Evolutionary conservation across 495 filamentous ascomycete species (phyloP), one percentile per base, ranked within the genome.

Genomic region (Schizothecium vesticola): DNA sequence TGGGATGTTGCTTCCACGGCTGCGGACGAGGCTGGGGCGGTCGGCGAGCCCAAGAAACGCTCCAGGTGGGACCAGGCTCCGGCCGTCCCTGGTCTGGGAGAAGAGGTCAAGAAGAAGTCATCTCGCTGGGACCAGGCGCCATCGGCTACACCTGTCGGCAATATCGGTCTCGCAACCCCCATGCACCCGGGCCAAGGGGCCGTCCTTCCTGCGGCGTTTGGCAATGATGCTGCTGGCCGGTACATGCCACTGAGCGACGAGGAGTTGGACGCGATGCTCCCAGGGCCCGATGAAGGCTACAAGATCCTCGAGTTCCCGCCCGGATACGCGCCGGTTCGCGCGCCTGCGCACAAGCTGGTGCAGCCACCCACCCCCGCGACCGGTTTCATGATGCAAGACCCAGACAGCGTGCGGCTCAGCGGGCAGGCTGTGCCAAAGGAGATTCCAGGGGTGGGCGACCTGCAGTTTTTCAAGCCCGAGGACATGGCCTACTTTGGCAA

Each of bases 401-500:
- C 94, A 2, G 93, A 94, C 69, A 93, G 87, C 73, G 87, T 87
- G 65, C 86, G 90, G 70, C 77, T 90, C 29, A 85, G 94, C 72
- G 92, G 94, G 67, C 97, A 97, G 79, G 90, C 94, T 73, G 88
- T 98, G 69, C 96, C 96, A 11, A 97, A 93, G 5, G 95, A 97
- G 77, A 97, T 99, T 67, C 94, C 96, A 22, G 96, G 96, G 28
- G 94, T 99, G 57, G 96, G 96, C 64, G 96, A 99, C 76, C 82
- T 99, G 56, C 94, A 97, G 70, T 99, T 98, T 79, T 98, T 98
- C 86, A 99, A 99, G 80, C 87, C 92, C 11, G 95, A 97, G 80
- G 96, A 99, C 82, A 98, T 97, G 96, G 88, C 91, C 29, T 99
- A 99, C 81, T 99, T 99, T 73, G 94, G 95, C 64, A 99, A 98